Conservation (phyloP, 805 yeast genomes). For the Isabelozyma pseudorhagii region DNA sequence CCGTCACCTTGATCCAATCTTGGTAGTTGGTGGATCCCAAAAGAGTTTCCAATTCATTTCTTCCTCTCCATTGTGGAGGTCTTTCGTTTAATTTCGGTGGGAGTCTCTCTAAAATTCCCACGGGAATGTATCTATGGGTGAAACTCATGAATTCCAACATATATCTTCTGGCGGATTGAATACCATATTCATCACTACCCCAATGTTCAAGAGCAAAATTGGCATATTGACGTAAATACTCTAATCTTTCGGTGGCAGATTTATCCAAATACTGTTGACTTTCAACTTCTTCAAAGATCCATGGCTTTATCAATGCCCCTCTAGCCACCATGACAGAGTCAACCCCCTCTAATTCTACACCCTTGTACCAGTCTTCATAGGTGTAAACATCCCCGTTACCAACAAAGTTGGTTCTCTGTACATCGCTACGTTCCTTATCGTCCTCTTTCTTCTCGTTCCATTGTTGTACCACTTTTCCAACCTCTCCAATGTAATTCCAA, state of each 20-base stretch:
- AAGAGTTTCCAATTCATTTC: conserved; percentile 88
- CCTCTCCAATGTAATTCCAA: conserved; percentile 83
- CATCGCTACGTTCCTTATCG: conserved; percentile 55
- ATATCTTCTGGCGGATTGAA: conserved; percentile 81
- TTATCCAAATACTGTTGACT: conserved; percentile 87
- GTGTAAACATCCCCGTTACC: conserved; percentile 95
- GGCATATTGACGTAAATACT: conserved; percentile 65
- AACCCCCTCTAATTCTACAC: conserved; percentile 60
- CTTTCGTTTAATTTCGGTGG: conserved; percentile 92
- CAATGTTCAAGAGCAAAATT: conserved; percentile 88
- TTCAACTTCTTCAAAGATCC: conserved; percentile 97
- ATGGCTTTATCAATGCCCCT: conserved; percentile 96
- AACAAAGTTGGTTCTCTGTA: conserved; percentile 70
- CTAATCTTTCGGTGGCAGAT: conserved; percentile 84
- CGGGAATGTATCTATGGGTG: conserved; percentile 91
- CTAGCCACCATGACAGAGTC: conserved; percentile 97
- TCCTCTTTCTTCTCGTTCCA: conserved; percentile 55
- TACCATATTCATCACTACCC: conserved; percentile 97
- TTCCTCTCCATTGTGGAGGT: conserved; percentile 90
- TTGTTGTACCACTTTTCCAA: conserved; percentile 65
- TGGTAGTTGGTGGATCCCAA: conserved; percentile 79
- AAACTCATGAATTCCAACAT: conserved; percentile 93
- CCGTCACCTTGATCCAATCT: conserved; percentile 96
- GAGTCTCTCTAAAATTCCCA: conserved; percentile 82
- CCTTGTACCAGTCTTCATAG: conserved; percentile 83